Evolutionary conservation across 805 yeast species (phyloP), one percentile per base, ranked within the genome.

Genomic region (Saccharomycopsis fermentans): DNA sequence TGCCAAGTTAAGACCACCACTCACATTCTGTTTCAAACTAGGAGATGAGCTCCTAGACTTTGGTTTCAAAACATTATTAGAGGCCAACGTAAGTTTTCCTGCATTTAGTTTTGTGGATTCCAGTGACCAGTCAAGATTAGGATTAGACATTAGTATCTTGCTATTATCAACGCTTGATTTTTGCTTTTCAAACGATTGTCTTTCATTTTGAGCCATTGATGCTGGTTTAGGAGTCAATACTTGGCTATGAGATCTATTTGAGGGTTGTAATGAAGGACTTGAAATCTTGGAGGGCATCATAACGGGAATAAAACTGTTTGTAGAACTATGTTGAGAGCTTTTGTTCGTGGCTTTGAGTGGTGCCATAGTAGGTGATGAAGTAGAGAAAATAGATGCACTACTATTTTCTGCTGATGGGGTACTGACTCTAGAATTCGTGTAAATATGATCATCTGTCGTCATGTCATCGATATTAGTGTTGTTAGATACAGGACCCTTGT

Each of bases 111-210:
- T 63, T 3, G 55, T 57, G 1, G 62, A 37, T 43, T 65, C 68
- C 14, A 55, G n/a, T 3, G 64, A 61, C 69, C 69, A 66, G 40
- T 66, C 69, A 24, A 66, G 58, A 14, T 17, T 39, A n/a, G 34
- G 17, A 24, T 43, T 43, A 43, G 50, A 16, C 50, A 43, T 43
- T 21, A 43, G 29, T 43, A 43, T 21, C 24, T 43, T 27, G n/a
- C 17, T 43, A 16, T 43, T 43, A 43, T 39, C 12, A 1, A 16
- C 11, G 26, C 29, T 24, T 9, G 50, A 16, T 3, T 21, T 16
- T 21, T 9, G 50, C n/a, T 43, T 24, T 11, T 21, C 24, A 43
- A 12, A 24, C n/a, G n/a, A 43, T 21, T 21, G 17, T 24, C 6
- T 6, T 21, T 43, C 50, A 43, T 16, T 21, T 9, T 43, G 26